Evolutionary conservation across 306 rosid genomes (phyloP), one percentile per base, ranked within the genome.

Genomic region (Morella rubra): DNA sequence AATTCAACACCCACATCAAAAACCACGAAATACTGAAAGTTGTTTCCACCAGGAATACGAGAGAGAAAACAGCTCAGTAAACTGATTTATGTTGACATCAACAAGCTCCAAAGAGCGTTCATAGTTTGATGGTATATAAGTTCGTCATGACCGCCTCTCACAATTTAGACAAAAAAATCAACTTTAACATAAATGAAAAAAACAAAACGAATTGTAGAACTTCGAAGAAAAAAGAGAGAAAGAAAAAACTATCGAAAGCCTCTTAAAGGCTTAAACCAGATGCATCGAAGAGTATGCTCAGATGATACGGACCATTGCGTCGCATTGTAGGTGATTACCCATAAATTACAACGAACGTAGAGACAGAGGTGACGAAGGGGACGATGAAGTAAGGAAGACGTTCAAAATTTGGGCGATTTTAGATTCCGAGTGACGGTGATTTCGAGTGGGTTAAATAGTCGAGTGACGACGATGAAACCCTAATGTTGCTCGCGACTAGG

Each of bases 91-190:
- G 51, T 18, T 85, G 7, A 69, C 97, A 93, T 91, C 98, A 90
- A 90, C 80, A 90, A 91, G 88, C 96, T 73, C 77, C 7, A 2
- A 8, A 22, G 61, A 85, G 98, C 91, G 90, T 76, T 93, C 98
- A 93, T 18, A 91, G 98, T 91, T 91, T 91, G 98, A 93, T 93
- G 98, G 96, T 90, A 91, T 75, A 86, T 62, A 53, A 70, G 54
- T 50, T 59, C 20, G 3, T 83, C 98, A 32, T 91, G 93, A 84
- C 80, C 0, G 97, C 96, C 93, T 6, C 60, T 41, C 3, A 0
- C 72, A 70, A 4, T 14, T 40, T 14, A 32, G 59, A 3, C 0
- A 44, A 24, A 6, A 7, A 0, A 5, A 0, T 1, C 62, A 37
- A 22, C 1, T 5, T 16, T 1, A 61, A 6, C 24, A 19, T 5